Conservation (phyloP, 768 basidiomycete genomes). For the Rossbeevera mucosa region DNA sequence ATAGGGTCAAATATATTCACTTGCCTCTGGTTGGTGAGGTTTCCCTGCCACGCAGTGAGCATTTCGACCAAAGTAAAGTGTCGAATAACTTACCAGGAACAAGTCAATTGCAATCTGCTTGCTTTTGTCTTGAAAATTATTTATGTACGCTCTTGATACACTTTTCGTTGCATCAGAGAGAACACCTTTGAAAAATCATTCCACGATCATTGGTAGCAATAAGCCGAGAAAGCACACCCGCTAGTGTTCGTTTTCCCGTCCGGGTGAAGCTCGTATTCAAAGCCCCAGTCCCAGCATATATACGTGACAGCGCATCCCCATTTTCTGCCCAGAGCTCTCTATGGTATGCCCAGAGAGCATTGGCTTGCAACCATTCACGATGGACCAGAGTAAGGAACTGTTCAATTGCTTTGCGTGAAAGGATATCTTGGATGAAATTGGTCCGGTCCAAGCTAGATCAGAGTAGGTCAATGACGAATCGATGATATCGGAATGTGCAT, state of each 20-base stretch:
- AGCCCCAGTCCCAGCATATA: conserved; percentile 92
- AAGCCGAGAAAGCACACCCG: conserved; percentile 43
- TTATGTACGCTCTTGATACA: conserved; percentile 92
- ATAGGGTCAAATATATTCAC: conserved; percentile 94
- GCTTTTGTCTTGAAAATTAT: conserved; percentile 93
- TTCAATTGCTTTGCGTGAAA: conserved; percentile 77
- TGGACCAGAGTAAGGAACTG: conserved; percentile 77
- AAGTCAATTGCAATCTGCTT: conserved; percentile 96
- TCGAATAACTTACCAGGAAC: conserved; percentile 65
- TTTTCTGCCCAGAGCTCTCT: conserved; percentile 97
- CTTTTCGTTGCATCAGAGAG: conserved; percentile 96
- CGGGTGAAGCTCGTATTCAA: conserved; percentile 95
- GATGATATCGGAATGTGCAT: not conserved
- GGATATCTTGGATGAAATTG: conserved; percentile 94
- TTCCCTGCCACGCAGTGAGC: conserved; percentile 59
- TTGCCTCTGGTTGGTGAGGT: conserved; percentile 80
- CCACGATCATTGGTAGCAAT: not conserved
- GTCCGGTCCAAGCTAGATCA: conserved; percentile 82
- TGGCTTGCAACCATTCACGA: conserved; percentile 68
- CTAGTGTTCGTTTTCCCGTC: conserved; percentile 90
- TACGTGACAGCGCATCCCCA: conserved; percentile 86
- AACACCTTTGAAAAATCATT: conserved; percentile 49
- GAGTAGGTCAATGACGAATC: conserved; percentile 2
- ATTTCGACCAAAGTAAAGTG: not conserved
- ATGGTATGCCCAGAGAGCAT: conserved; percentile 77